A percentile compares a stretch with the other conserved stretches of the same genome.
Evolutionary conservation across 768 basidiomycete species (phyloP).

Genomic region (Polyporus arcularius): DNA sequence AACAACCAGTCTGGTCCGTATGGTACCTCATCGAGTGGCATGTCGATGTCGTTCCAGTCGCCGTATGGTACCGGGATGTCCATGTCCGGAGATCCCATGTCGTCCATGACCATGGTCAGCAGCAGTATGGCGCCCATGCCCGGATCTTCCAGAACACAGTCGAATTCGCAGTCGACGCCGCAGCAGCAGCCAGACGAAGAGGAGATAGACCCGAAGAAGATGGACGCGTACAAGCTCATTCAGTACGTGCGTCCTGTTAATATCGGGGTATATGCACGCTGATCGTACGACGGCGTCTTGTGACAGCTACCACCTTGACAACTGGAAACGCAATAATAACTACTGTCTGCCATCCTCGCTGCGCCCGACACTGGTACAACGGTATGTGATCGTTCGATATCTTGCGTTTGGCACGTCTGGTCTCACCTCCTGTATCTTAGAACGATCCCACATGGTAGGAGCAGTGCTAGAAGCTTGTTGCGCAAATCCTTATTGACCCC

Average conservation of each 20-base stretch:
- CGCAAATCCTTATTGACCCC: constrained; percentile 10
- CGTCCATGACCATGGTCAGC: constrained; percentile 47
- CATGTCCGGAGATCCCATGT: constrained; percentile 57
- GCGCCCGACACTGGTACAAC: constrained; percentile 86
- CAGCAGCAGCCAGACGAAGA: constrained; percentile 43
- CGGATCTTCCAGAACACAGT: constrained; percentile 29
- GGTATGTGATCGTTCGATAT: constrained; percentile 38
- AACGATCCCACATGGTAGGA: constrained; percentile 81
- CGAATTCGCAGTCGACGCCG: background rate
- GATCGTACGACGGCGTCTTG: background rate
- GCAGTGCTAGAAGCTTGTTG: constrained; percentile 2
- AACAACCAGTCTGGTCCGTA: constrained; percentile 18
- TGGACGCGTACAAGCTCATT: constrained; percentile 82
- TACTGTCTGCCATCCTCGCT: constrained; percentile 90
- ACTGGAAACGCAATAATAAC: constrained; percentile 79
- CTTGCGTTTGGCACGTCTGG: background rate
- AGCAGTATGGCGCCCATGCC: constrained; percentile 32
- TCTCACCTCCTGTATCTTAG: constrained; percentile 37
- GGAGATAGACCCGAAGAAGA: constrained; percentile 70
- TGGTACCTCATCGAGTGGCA: constrained; percentile 36
- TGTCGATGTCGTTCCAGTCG: constrained; percentile 33
- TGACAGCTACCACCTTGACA: constrained; percentile 85
- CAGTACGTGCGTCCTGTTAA: constrained; percentile 45
- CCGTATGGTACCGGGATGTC: constrained; percentile 60
- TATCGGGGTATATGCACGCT: background rate